Base-by-base conservation (phyloP, 1,284 basidiomycete species). In the Pterulicium gracile region DNA sequence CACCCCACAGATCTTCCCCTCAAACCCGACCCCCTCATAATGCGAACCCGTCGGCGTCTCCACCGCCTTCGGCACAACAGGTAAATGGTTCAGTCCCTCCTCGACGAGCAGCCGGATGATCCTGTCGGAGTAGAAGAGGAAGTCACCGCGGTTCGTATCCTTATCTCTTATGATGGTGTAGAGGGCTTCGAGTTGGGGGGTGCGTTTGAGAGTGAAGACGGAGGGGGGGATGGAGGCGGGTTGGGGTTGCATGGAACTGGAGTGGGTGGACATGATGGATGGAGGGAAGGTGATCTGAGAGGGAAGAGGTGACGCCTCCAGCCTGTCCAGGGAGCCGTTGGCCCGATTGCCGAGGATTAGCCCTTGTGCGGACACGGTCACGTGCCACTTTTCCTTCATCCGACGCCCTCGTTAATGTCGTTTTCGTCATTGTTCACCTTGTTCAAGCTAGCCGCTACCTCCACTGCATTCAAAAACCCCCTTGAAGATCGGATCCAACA, bases 151-250 rank as follows among this genome's bases (percentile, higher is more conserved):
- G 34, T 68, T 77, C 1, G 91, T 93, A 47, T 80, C 76, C 65
- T 84, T 88, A 63, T 93, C 81, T 43, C 93, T 69, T 60, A 98
- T 95, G 65, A 97, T 95, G 13, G 96, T 98, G 65, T 96, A 88
- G 15, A 98, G 70, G 0, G 93, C 93, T 64, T 98, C 93, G 23
- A 98, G 81, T 67, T 96, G 92, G 2, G 87, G 80, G 0, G 93
- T 97, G 55, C 84, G 88, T 0, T 82, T 80, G 1, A 95, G 73
- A 1, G 86, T 89, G 59, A 83, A 81, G n/a, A 92, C 88, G 15
- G 85, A 89, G 0, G 81, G 72, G 12, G 88, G 88, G 4, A 89
- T 66, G 15, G 65, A 39, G 19, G 36, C 36, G 7, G 36, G 36
- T 10, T 13, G 7, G 36, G 15, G 7, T 13, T 39, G 36, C 7